Conservation (phyloP, 2,329 filamentous ascomycete genomes). For the Colletotrichum sojae region DNA sequence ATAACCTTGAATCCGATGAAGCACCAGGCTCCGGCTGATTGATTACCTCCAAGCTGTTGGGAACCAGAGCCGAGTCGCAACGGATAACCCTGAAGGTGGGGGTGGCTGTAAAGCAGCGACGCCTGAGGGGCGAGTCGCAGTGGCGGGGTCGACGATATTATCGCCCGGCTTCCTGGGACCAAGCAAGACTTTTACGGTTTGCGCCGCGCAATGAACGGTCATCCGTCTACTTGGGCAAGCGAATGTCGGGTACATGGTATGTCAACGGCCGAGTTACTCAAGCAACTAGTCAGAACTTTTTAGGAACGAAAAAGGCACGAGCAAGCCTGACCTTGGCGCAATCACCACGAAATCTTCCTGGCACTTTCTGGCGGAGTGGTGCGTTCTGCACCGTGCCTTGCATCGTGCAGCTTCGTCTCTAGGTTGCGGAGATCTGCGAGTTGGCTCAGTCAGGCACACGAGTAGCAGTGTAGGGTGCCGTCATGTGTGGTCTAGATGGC, state of each 20-base stretch:
- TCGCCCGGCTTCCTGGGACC: neutral
- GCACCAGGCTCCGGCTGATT: too few species aligned
- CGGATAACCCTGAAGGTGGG: too few species aligned
- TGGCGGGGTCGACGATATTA: neutral
- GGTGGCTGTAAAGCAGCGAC: neutral
- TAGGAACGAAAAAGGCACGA: too few species aligned
- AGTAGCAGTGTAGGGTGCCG: neutral
- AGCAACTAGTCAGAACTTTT: neutral
- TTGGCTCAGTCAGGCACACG: slow-evolving; percentile 5
- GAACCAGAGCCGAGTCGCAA: too few species aligned
- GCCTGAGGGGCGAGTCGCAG: neutral
- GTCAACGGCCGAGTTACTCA: neutral
- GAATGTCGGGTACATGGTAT: neutral
- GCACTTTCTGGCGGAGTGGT: neutral
- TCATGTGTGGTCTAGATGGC: neutral
- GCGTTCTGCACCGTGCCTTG: slow-evolving; percentile 22
- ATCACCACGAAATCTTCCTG: neutral
- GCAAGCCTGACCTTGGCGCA: too few species aligned
- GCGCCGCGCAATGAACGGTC: neutral
- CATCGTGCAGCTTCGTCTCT: slow-evolving; percentile 18
- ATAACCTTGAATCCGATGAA: too few species aligned
- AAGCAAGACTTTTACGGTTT: neutral
- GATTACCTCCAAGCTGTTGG: too few species aligned
- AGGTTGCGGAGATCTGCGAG: neutral
- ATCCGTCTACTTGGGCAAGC: neutral